Evolutionary conservation across 805 yeast genomes (phyloP).

Genomic region (Myxozyma udenii): DNA sequence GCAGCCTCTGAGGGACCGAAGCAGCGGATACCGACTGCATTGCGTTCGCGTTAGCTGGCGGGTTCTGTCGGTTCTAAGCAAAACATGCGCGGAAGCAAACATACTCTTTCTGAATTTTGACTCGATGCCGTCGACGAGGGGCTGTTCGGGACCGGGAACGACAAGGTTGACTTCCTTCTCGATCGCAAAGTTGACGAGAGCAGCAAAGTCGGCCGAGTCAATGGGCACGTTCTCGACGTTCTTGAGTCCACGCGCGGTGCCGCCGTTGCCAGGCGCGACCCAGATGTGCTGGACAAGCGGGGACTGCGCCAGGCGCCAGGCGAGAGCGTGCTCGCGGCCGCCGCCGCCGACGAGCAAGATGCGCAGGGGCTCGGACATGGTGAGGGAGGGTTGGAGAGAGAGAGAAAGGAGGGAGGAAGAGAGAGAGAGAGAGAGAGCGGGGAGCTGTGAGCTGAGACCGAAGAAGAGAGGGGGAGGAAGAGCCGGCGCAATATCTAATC

Average conservation of each 20-base stretch:
- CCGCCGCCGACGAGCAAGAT: conserved; percentile 91
- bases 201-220: conserved; percentile 64
- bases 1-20: conserved; percentile 94
- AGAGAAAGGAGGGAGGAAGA: not conserved
- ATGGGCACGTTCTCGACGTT: conserved; percentile 72
- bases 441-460: too few relatives aligned
- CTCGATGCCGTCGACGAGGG: conserved; percentile 90
- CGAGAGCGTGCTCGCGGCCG: conserved; percentile 97
- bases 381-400: not conserved
- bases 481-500: too few relatives aligned
- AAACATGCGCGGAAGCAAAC: not conserved
- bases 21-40: conserved; percentile 80
- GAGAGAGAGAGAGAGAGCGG: too few relatives aligned
- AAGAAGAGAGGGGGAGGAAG: too few relatives aligned
- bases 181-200: conserved; percentile 70
- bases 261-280: conserved; percentile 92
- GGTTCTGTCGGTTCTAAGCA: too few relatives aligned
- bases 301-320: conserved; percentile 86
- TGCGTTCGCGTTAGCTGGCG: not conserved
- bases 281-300: conserved; percentile 64
- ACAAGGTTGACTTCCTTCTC: conserved; percentile 67
- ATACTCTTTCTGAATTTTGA: conserved; percentile 54
- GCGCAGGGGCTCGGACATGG: conserved; percentile 10
- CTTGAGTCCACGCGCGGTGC: conserved; percentile 55
- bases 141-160: conserved; percentile 99